These are phyloP conservation scores for Hordeum pubiflorum DNA, from an alignment of 202 grass and related monocot genomes.

Conservation along the genomic window DNA sequence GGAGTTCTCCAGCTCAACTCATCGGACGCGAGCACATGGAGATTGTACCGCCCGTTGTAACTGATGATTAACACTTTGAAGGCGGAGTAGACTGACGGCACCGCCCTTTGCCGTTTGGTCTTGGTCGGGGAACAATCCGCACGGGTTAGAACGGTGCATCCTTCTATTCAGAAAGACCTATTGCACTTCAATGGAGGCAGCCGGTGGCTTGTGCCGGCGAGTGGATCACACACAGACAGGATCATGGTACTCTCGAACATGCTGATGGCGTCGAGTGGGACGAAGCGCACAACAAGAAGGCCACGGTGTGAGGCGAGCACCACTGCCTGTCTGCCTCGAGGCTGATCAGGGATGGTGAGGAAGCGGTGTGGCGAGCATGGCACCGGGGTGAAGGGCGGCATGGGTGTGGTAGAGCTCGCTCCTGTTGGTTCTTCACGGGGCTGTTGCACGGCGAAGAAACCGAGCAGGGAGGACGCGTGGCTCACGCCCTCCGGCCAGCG, in stretches of 20 bases:
- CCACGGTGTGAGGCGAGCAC: background rate
- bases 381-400: background rate
- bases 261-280: background rate
- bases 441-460: background rate
- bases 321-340: background rate
- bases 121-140: background rate
- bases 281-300: background rate
- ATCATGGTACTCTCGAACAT: background rate
- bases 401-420: background rate
- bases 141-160: background rate
- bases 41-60: background rate
- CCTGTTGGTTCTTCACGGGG: background rate
- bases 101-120: background rate
- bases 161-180: background rate
- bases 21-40: background rate
- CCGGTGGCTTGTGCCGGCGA: background rate
- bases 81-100: too few relatives aligned
- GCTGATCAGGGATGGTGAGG: background rate
- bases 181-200: background rate
- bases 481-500: too few relatives aligned
- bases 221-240: background rate
- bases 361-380: background rate
- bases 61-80: background rate
- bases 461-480: background rate
- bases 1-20: background rate